Evolutionary conservation across 805 yeast species (phyloP).

Genomic region (Wickerhamiella vanderwaltii): DNA sequence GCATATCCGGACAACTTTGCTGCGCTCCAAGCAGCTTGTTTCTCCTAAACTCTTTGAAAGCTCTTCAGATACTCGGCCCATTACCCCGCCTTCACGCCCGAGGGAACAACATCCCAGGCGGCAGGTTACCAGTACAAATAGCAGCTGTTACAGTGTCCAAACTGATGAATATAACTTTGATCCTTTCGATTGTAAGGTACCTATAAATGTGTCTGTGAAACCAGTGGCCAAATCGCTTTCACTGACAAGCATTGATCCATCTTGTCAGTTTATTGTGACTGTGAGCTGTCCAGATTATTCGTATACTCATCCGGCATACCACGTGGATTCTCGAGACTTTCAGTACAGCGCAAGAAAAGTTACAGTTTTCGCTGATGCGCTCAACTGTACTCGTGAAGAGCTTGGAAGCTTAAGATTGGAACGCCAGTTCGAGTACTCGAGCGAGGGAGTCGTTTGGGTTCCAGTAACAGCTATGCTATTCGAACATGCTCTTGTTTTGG

Average conservation of each 20-base stretch:
- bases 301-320: background rate
- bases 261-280: conserved; percentile 7
- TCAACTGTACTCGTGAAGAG: background rate
- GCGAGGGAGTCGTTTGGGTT: conserved; percentile 3
- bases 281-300: conserved; percentile 8
- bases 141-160: background rate
- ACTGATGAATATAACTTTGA: background rate
- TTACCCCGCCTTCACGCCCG: background rate
- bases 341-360: background rate
- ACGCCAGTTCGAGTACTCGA: conserved; percentile 2
- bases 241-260: background rate
- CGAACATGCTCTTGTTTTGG: conserved; percentile 1
- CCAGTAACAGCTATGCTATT: conserved; percentile 5
- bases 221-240: conserved; percentile 3
- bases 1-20: conserved; percentile 4
- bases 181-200: background rate
- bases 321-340: background rate
- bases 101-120: background rate
- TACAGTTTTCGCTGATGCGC: background rate
- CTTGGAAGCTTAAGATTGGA: conserved; percentile 9
- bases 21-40: background rate
- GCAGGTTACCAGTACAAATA: background rate
- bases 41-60: background rate
- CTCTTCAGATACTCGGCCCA: conserved; percentile 1
- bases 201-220: background rate